Conservation (phyloP, 169 alveolate species). For the Hepatocystis sp. region DNA sequence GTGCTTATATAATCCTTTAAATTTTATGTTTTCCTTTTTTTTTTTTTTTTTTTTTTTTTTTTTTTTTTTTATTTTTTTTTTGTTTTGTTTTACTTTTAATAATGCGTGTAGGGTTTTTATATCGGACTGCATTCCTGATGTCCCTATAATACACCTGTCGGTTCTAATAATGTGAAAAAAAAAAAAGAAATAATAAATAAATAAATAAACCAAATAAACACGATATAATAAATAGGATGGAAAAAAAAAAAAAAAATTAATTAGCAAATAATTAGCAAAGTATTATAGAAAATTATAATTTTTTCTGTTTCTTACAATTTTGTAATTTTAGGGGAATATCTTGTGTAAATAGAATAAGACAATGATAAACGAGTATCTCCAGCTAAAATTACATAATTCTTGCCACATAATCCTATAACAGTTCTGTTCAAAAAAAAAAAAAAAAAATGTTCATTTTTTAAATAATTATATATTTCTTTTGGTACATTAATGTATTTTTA, state of each 20-base stretch:
- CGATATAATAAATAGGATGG: neutral
- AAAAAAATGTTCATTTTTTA: no score
- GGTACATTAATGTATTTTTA: no score
- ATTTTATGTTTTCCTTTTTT: no score
- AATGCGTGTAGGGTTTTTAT: slow-evolving; percentile 89
- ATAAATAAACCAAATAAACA: no score
- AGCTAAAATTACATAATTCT: slow-evolving; percentile 93
- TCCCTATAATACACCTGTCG: slow-evolving; percentile 89
- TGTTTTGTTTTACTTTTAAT: slow-evolving; percentile 81
- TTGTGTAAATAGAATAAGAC: slow-evolving; percentile 92
- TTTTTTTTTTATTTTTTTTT: neutral
- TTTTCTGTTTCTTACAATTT: slow-evolving; percentile 80
- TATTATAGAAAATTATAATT: no score
- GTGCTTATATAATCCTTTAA: no score
- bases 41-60: neutral
- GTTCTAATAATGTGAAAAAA: slow-evolving; percentile 83
- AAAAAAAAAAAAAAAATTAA: slow-evolving; percentile 2
- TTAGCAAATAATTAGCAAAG: no score
- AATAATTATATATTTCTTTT: no score
- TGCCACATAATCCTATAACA: slow-evolving; percentile 93
- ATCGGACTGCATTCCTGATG: slow-evolving; percentile 97
- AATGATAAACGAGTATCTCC: slow-evolving; percentile 94
- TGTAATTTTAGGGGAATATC: slow-evolving; percentile 90
- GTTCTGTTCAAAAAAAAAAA: slow-evolving; percentile 76
- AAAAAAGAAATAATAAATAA: neutral